phyloP scores from a whole-genome alignment of 768 basidiomycete genomes.

The Lactarius pseudohatsudake region DNA sequence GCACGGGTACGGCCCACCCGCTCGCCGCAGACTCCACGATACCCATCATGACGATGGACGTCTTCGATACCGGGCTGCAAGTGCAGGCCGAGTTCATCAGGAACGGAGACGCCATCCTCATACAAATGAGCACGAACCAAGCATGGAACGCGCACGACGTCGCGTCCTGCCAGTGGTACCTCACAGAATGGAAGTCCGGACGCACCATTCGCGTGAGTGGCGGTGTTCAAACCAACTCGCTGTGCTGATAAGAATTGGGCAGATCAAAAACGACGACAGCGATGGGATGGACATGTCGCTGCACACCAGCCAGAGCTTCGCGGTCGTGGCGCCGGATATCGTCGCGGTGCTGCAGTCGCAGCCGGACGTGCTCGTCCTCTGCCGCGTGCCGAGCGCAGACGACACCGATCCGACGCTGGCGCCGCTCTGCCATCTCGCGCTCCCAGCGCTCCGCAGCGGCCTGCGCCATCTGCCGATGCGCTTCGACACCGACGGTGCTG shows the following conservation, averaged over 20 bases:
- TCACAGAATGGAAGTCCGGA: constrained; percentile 6
- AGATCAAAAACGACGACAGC: not conserved
- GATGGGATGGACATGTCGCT: not conserved
- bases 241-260: not conserved
- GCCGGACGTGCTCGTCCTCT: not conserved
- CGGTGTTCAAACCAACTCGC: not conserved
- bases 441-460: not conserved
- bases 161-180: not conserved
- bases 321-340: not conserved
- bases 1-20: not conserved
- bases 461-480: not conserved
- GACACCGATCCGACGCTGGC: not conserved
- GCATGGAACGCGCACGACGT: constrained; percentile 1
- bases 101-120: not conserved
- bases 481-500: not conserved
- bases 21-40: not conserved
- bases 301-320: not conserved
- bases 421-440: not conserved
- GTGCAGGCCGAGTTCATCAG: not conserved
- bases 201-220: not conserved
- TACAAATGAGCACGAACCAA: not conserved
- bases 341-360: constrained; percentile 1
- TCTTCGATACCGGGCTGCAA: not conserved
- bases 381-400: not conserved
- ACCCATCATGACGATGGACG: not conserved